Base-by-base conservation (phyloP, 441 rosid genomes). In the Iberis amara region DNA sequence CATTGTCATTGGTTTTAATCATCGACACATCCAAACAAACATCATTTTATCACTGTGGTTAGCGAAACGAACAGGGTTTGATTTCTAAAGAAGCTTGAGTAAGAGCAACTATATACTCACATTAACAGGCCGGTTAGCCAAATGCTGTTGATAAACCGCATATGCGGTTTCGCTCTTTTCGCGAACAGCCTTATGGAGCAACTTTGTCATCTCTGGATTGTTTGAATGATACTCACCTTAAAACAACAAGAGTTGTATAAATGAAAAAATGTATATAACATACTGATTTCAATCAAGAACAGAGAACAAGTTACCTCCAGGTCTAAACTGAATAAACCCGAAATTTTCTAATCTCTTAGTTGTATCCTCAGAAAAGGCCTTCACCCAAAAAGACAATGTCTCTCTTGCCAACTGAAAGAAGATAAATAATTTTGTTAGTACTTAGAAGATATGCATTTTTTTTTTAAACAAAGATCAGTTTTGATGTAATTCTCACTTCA, bases 141-240 rank as follows among this genome's bases (percentile, higher is more conserved):
- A 73, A 84, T 92, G 97, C 56, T 86, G 99, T 76, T 92, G 99
- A 73, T 92, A 92, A 59, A 89, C 75, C 36, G 97, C 77, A 74
- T 66, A 92, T 11, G 97, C 92, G 76, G 80, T 89, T 73, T 81
- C 92, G 53, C 92, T 92, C 82, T 92, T 92, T 61, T 92, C 86
- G n/a, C 99, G 92, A 60, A 92, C 92, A 59, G 97, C 99, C 72
- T 92, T 92, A 59, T 92, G 99, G 6, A 92, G 95, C 78, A 92
- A 76, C 57, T 92, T 92, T 53, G 96, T 82, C 99, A 92, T 92
- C 73, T 92, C 97, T 33, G 99, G 97, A 69, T 92, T 92, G 82
- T 92, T 92, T 61, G 90, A 96, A 74, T 92, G 99, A 73, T 92
- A 89, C 75, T 92, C 99, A 38, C 99, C 99, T 92, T 7, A 32